Conservation (phyloP, 441 rosid genomes). For the Arabidopsis hybrid region DNA sequence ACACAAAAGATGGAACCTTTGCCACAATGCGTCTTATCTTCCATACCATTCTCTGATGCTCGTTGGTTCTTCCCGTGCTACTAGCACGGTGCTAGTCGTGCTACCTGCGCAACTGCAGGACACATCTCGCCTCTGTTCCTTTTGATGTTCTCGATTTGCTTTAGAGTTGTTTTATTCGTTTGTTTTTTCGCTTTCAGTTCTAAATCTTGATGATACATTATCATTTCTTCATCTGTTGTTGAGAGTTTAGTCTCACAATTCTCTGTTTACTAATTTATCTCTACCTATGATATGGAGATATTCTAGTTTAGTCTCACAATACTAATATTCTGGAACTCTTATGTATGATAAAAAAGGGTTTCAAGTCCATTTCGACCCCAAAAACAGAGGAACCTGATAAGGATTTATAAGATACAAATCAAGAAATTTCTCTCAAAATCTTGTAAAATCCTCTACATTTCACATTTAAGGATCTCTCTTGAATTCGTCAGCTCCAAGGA, state of each 20-base stretch:
- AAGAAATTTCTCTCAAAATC: too few species aligned
- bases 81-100: too few species aligned
- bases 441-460: too few species aligned
- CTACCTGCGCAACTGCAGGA: neutral
- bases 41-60: neutral
- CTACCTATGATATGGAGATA: neutral
- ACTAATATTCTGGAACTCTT: neutral
- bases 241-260: neutral
- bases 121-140: neutral
- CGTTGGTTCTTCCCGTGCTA: constrained; percentile 29
- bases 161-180: neutral
- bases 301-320: too few species aligned
- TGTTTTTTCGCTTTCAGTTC: neutral
- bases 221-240: neutral
- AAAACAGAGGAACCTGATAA: neutral
- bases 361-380: constrained; percentile 3
- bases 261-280: neutral
- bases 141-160: neutral
- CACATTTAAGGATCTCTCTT: too few species aligned
- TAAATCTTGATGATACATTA: neutral
- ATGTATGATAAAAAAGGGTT: neutral
- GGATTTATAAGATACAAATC: too few species aligned
- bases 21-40: constrained; percentile 17
- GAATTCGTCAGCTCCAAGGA: too few species aligned
- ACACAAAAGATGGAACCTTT: constrained; percentile 3